These are phyloP conservation scores for Coemansia sp. DNA, from an alignment of 192 early-diverging fungal genomes.

Conservation along the genomic window DNA sequence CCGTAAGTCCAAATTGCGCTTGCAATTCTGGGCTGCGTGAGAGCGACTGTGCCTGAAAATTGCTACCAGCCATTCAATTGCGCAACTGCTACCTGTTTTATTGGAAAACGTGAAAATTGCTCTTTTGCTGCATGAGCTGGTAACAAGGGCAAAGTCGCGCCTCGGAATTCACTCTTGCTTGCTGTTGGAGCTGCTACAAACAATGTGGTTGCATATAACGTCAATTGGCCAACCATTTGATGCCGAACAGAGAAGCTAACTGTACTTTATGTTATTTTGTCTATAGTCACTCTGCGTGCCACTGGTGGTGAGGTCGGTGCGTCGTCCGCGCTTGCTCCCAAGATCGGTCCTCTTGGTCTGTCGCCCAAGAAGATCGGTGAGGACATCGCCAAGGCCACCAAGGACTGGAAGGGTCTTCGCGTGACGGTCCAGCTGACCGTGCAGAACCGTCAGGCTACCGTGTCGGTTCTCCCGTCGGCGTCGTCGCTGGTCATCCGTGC, in stretches of 20 bases:
- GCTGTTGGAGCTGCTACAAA: no score
- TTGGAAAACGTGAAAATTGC: not conserved
- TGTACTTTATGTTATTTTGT: not conserved
- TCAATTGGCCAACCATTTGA: not conserved
- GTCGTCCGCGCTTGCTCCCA: constrained; percentile 96
- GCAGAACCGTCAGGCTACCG: constrained; percentile 99
- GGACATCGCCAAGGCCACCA: constrained; percentile 99
- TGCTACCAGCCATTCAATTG: not conserved
- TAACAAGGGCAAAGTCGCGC: no score
- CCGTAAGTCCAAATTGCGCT: no score
- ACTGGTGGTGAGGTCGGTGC: constrained; percentile 99
- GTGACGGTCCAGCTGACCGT: constrained; percentile 98
- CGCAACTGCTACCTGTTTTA: not conserved
- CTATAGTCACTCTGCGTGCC: constrained; percentile 84
- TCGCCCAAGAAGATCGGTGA: constrained; percentile 99
- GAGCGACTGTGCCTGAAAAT: no score
- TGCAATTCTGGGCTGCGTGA: no score
- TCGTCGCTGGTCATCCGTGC: constrained; percentile 96
- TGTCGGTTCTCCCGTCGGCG: constrained; percentile 94
- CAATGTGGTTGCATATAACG: not conserved
- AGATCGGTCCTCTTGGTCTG: constrained; percentile 99
- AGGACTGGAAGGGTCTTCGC: constrained; percentile 98
- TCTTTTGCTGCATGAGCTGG: no score
- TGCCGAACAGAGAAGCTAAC: not conserved
- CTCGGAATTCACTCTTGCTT: no score